Conservation (phyloP, 2,329 filamentous ascomycete species). For the Sporothrix pseudoabietina region DNA sequence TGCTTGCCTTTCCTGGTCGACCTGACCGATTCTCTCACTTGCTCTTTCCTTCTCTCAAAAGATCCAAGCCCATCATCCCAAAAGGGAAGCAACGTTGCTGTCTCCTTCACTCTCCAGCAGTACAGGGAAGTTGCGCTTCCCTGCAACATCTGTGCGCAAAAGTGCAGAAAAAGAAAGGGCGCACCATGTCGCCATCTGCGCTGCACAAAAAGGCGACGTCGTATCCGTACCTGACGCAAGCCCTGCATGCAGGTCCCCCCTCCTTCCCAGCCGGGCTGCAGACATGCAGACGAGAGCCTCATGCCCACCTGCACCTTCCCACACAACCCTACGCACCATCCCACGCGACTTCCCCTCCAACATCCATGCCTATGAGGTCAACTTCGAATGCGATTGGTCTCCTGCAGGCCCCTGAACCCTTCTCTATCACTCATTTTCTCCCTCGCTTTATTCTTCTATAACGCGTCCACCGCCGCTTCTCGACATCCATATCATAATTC, state of each 20-base stretch:
- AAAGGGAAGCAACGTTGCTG: conserved; percentile 17
- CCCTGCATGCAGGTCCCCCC: conserved; percentile 16
- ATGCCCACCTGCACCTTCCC: conserved; percentile 7
- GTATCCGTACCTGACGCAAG: conserved; percentile 23
- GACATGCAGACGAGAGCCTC: conserved; percentile 21
- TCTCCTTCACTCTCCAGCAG: background rate
- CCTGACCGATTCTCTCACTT: background rate
- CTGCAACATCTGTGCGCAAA: conserved; percentile 14
- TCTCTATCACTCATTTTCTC: background rate
- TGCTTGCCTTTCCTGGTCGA: background rate
- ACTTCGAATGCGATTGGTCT: background rate
- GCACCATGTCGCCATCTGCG: background rate
- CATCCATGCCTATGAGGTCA: background rate
- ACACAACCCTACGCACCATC: background rate
- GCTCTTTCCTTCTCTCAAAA: background rate
- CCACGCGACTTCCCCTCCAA: conserved; percentile 11
- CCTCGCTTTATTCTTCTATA: background rate
- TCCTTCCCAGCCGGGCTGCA: conserved; percentile 10
- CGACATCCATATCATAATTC: background rate
- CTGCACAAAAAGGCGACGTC: background rate
- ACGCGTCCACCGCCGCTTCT: conserved; percentile 15
- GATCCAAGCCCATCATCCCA: background rate
- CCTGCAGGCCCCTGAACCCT: background rate
- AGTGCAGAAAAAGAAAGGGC: background rate
- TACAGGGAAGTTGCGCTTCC: no score